Evolutionary conservation across 305 asterid genomes (phyloP), one percentile per base, ranked within the genome.

Genomic region (Ilex paraguariensis): DNA sequence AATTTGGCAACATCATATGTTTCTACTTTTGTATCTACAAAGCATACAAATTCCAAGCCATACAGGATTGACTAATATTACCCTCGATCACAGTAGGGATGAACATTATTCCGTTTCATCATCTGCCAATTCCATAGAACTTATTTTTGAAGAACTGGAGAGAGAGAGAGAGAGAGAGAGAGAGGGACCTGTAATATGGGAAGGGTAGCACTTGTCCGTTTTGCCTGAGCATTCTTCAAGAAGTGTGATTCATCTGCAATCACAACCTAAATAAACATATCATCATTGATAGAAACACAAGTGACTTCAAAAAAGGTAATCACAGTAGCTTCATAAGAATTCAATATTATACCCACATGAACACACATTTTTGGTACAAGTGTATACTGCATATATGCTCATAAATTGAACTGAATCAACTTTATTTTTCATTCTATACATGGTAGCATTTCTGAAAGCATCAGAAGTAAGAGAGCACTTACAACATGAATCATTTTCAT

Each of bases 241-340:
- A 82, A 94, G 76, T 94, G 99, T 39, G 99, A 94, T 80, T 94
- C 99, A 81, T 94, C 99, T 15, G 97, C 99, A 71, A 94, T 84
- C 67, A 90, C 95, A 65, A 87, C 81, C 99, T 93, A 77, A 73
- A 84, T 63, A 69, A 70, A 73, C 68, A 80, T 39, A 69, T 42
- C 64, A 66, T 44, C 60, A 62, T 42, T 55, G 53, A 58, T 65
- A 71, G 67, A 63, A 64, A 66, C 67, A 45, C 40, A 55, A 21
- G 8, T 36, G 28, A 21, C 28, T 36, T 5, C 6, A 36, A 36
- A 36, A 36, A 5, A 36, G 42, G 42, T 36, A 36, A 4, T 36
- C 9, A 36, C 42, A 36, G 7, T 36, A 36, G 42, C 6, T 36
- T 5, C 42, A 36, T 36, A 36, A 5, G 9, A 36, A 36, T 8